These are phyloP conservation scores for Saccharomycopsis olivae DNA, from an alignment of 805 yeast species.

Conservation along the genomic window DNA sequence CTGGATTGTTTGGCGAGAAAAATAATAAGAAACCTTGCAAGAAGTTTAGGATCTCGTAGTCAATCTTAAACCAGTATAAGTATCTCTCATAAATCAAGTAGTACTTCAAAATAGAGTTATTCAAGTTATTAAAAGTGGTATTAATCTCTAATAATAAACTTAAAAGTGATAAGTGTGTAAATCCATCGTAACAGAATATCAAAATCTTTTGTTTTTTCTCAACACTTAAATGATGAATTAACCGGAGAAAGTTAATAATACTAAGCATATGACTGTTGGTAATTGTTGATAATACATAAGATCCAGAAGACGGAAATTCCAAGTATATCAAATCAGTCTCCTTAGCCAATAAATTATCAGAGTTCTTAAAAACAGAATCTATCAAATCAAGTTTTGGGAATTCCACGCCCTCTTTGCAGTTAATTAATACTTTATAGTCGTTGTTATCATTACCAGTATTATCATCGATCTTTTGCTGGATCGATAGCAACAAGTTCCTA, in stretches of 20 bases:
- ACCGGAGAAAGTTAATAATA: conserved; percentile 59
- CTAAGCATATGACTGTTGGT: conserved; percentile 51
- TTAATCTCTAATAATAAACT: conserved; percentile 61
- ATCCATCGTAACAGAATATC: conserved; percentile 82
- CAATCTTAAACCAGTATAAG: conserved; percentile 75
- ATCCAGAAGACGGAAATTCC: conserved; percentile 74
- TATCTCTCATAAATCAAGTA: conserved; percentile 65
- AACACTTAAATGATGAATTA: conserved; percentile 36
- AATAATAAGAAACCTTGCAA: conserved; percentile 51
- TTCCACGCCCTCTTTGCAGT: conserved; percentile 18
- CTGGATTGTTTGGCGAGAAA: conserved; percentile 42
- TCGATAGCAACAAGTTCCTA: conserved; percentile 7
- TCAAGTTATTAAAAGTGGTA: conserved; percentile 43
- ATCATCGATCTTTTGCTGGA: conserved; percentile 13
- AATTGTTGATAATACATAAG: conserved; percentile 65
- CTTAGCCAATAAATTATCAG: conserved; percentile 8
- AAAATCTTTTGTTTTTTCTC: conserved; percentile 33
- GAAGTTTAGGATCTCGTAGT: conserved; percentile 54
- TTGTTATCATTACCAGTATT: conserved; percentile 1
- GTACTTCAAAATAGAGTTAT: conserved; percentile 55
- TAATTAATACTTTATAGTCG: conserved; percentile 15
- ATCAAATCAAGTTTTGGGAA: conserved; percentile 16
- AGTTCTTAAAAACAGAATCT: conserved; percentile 7
- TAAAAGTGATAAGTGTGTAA: conserved; percentile 77
- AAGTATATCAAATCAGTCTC: conserved; percentile 16